Percentiles rank a stretch among this genome's conserved stretches.
Evolutionary conservation across 2,329 filamentous ascomycete species (phyloP).

Genomic region (Phyllosticta citribraziliensis): DNA sequence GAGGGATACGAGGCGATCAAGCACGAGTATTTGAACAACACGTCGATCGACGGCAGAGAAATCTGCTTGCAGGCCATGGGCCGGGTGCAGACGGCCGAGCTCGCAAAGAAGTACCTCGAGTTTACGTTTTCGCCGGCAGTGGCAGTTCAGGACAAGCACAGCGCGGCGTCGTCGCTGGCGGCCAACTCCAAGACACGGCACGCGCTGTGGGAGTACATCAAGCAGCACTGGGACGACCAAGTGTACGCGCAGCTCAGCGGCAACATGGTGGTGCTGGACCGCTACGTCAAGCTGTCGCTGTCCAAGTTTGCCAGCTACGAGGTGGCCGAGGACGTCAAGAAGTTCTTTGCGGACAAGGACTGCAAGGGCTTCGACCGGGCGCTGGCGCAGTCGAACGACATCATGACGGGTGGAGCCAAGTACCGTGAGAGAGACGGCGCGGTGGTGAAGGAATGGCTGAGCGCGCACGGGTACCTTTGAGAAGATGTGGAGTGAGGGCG

Average conservation of each 20-base stretch:
- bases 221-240: constrained; percentile 63
- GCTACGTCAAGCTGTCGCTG: constrained; percentile 71
- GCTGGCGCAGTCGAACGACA: constrained; percentile 75
- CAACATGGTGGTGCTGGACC: constrained; percentile 82
- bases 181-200: constrained; percentile 63
- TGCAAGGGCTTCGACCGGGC: constrained; percentile 79
- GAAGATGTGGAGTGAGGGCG: neutral
- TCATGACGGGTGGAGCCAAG: constrained; percentile 69
- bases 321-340: constrained; percentile 63
- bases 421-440: constrained; percentile 71
- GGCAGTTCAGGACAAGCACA: constrained; percentile 78
- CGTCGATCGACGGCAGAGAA: constrained; percentile 84
- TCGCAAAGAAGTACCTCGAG: constrained; percentile 59
- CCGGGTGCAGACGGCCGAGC: constrained; percentile 55
- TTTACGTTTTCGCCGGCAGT: constrained; percentile 79
- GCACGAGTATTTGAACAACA: constrained; percentile 73
- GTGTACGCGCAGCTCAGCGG: constrained; percentile 61
- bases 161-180: constrained; percentile 62
- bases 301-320: constrained; percentile 65
- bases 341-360: constrained; percentile 81
- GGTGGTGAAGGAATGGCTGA: constrained; percentile 70
- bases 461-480: constrained; percentile 44
- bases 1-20: constrained; percentile 66
- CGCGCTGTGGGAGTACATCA: constrained; percentile 76
- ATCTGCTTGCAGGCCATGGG: constrained; percentile 71